A percentile compares a stretch with the other conserved stretches of the same genome.
Evolutionary conservation across 805 yeast genomes (phyloP).

Genomic region (Diddensiella caesifluorescens): DNA sequence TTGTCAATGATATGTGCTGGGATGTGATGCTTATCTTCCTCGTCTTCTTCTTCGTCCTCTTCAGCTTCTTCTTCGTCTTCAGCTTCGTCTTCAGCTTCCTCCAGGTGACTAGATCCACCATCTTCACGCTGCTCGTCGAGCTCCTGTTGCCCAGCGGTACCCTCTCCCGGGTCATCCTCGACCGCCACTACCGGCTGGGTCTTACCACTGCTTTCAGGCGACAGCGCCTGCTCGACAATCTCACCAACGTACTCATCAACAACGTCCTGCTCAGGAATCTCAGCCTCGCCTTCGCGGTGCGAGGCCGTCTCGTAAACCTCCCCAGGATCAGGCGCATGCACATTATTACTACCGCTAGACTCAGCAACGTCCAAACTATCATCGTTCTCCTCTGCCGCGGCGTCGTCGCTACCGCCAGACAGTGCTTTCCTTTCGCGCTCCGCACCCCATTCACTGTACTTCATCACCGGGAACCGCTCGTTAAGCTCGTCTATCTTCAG

Average conservation of each 20-base stretch:
- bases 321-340: not conserved
- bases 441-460: slow-evolving; percentile 29
- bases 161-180: too few species aligned
- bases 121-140: too few species aligned
- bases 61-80: slow-evolving; percentile 3
- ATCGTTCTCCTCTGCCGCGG: slow-evolving; percentile 10
- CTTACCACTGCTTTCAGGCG: not conserved
- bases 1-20: slow-evolving; percentile 13
- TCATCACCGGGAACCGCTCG: slow-evolving; percentile 29
- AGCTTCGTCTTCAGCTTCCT: not conserved
- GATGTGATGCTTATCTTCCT: slow-evolving; percentile 3
- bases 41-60: slow-evolving; percentile 9
- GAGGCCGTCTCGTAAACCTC: not conserved
- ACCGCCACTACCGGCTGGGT: not conserved
- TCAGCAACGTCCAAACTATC: slow-evolving; percentile 1
- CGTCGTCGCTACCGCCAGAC: slow-evolving; percentile 20
- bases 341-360: not conserved
- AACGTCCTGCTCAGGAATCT: slow-evolving; percentile 1
- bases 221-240: not conserved
- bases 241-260: not conserved
- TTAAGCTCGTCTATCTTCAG: slow-evolving; percentile 28
- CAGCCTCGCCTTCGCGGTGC: too few species aligned
- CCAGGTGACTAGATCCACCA: not conserved
- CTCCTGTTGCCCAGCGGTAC: too few species aligned
- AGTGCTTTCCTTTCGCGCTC: slow-evolving; percentile 22